These are phyloP conservation scores for Sugiyamaella lignohabitans DNA, from an alignment of 805 yeast species.

Conservation along the genomic window DNA sequence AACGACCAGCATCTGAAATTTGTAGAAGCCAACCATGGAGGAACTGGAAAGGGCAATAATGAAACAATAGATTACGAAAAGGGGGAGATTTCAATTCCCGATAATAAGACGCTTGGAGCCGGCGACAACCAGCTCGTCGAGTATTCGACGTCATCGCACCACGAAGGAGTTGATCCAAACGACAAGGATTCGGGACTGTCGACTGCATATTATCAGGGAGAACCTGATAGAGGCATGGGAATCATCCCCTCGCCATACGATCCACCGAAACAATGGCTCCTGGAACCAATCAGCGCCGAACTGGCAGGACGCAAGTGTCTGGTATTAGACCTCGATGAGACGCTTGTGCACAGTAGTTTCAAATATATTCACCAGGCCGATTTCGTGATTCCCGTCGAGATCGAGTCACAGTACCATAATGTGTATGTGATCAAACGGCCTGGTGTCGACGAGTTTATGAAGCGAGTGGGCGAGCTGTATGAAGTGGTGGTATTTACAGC, in stretches of 20 bases:
- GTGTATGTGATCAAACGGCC: slow-evolving; percentile 97
- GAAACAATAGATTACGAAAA: no score
- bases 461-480: slow-evolving; percentile 72
- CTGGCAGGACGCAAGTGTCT: slow-evolving; percentile 72
- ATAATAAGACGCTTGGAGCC: background rate
- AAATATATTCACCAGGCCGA: slow-evolving; percentile 89
- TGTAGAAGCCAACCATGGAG: background rate
- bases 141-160: background rate
- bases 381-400: slow-evolving; percentile 95
- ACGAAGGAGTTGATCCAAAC: background rate
- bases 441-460: slow-evolving; percentile 91
- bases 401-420: slow-evolving; percentile 84
- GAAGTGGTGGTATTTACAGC: slow-evolving; percentile 98
- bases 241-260: background rate
- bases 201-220: no score
- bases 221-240: no score
- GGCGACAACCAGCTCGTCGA: background rate
- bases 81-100: background rate
- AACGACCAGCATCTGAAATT: no score
- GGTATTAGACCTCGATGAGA: slow-evolving; percentile 89
- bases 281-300: slow-evolving; percentile 47
- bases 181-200: no score
- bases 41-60: background rate
- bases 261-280: slow-evolving; percentile 17
- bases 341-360: slow-evolving; percentile 92